These are phyloP conservation scores for Pulicaria dysenterica DNA, from an alignment of 129 eudicot species.

Conservation along the genomic window DNA sequence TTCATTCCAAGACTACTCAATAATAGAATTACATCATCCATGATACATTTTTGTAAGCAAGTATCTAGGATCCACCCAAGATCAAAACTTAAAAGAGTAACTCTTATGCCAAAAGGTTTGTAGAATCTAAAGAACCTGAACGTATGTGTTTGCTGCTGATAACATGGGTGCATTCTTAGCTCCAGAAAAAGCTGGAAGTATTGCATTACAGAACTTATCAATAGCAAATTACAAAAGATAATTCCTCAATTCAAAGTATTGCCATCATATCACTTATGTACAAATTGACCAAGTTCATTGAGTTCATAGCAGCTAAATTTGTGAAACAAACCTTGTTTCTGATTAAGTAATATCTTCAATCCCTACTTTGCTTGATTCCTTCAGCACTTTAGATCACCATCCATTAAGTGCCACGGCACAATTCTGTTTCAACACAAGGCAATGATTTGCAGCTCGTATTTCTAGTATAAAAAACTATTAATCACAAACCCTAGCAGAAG, in stretches of 20 bases:
- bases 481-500: not conserved
- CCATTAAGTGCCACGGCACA: too few species aligned
- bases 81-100: not conserved
- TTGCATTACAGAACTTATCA: slow-evolving; percentile 22
- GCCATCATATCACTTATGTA: too few species aligned
- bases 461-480: too few species aligned
- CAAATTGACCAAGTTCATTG: too few species aligned
- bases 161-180: slow-evolving; percentile 65
- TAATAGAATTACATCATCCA: slow-evolving; percentile 3
- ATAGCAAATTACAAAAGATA: slow-evolving; percentile 13
- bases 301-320: too few species aligned
- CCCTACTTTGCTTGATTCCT: too few species aligned
- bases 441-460: too few species aligned
- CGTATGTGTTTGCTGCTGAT: slow-evolving; percentile 86
- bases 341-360: too few species aligned
- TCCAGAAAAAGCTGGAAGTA: slow-evolving; percentile 82
- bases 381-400: too few species aligned
- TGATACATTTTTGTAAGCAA: too few species aligned
- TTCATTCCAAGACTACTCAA: slow-evolving; percentile 91
- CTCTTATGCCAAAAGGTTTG: slow-evolving; percentile 13
- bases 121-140: slow-evolving; percentile 60
- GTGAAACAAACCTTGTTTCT: too few species aligned
- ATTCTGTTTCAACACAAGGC: too few species aligned
- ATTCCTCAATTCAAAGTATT: slow-evolving; percentile 8
- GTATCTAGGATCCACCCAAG: slow-evolving; percentile 6